Evolutionary conservation across 306 rosid genomes (phyloP).

Genomic region (Benincasa hispida): DNA sequence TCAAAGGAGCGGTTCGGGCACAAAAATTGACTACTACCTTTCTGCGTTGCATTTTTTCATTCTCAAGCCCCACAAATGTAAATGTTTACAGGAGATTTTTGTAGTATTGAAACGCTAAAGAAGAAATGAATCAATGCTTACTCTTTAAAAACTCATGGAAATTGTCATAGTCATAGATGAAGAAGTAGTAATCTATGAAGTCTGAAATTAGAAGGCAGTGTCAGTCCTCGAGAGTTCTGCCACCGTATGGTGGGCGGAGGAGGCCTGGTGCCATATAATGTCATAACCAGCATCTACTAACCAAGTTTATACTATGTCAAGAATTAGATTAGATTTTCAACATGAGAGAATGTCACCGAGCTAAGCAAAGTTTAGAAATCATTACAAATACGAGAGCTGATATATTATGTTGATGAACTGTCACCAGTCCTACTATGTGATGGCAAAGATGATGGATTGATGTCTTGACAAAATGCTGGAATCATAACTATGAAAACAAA

Average conservation of each 20-base stretch:
- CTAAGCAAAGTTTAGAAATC: neutral
- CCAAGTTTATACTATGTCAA: neutral
- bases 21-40: neutral
- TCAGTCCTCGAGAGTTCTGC: neutral
- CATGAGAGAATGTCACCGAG: neutral
- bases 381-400: neutral
- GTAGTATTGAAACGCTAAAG: neutral
- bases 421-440: neutral
- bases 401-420: neutral
- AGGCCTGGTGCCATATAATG: neutral
- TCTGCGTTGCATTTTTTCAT: neutral
- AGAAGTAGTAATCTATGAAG: neutral
- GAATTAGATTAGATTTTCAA: neutral
- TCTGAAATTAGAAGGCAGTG: neutral
- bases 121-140: neutral
- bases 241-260: neutral
- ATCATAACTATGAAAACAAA: neutral
- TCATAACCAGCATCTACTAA: neutral
- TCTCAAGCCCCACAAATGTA: neutral
- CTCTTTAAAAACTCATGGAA: neutral
- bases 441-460: neutral
- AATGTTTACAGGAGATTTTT: neutral
- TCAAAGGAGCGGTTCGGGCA: neutral
- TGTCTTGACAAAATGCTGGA: neutral
- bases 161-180: neutral